Conservation (phyloP, 192 early-diverging fungal genomes). For the Umbelopsis sp. region DNA sequence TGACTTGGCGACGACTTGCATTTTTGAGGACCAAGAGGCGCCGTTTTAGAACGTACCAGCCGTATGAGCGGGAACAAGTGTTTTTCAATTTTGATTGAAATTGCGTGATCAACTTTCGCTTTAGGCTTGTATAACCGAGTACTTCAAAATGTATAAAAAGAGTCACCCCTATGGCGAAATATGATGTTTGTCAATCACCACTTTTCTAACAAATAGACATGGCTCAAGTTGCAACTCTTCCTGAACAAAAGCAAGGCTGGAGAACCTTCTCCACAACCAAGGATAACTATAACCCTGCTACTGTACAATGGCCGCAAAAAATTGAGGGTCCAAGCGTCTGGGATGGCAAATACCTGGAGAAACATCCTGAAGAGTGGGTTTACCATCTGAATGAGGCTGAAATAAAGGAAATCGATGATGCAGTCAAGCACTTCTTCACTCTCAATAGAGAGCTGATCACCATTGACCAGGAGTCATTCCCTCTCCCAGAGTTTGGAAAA, state of each 20-base stretch:
- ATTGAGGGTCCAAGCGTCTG: conserved; percentile 35
- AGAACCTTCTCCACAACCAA: conserved; percentile 15
- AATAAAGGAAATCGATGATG: conserved; percentile 37
- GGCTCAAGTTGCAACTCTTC: neutral
- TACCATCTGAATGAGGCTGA: conserved; percentile 30
- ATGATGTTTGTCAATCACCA: neutral
- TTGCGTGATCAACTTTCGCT: conserved; percentile 7
- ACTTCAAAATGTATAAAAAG: neutral
- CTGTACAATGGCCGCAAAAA: conserved; percentile 24
- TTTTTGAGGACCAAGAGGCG: neutral
- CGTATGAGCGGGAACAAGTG: neutral
- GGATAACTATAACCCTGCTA: conserved; percentile 13
- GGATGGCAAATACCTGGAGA: conserved; percentile 35
- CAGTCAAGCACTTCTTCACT: conserved; percentile 31
- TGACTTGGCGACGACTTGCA: conserved; percentile 21
- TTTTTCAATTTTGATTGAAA: conserved; percentile 10
- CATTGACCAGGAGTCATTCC: conserved; percentile 25
- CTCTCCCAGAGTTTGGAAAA: conserved; percentile 26
- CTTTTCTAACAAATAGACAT: neutral
- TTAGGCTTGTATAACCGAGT: neutral
- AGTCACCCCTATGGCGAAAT: too few relatives aligned
- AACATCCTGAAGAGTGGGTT: conserved; percentile 37
- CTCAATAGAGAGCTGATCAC: conserved; percentile 11
- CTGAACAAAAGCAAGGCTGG: conserved; percentile 15
- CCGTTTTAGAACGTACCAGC: neutral